Evolutionary conservation across 208 protist species (phyloP), one percentile per base, ranked within the genome.

Genomic region (Acanthamoeba lenticulata): DNA sequence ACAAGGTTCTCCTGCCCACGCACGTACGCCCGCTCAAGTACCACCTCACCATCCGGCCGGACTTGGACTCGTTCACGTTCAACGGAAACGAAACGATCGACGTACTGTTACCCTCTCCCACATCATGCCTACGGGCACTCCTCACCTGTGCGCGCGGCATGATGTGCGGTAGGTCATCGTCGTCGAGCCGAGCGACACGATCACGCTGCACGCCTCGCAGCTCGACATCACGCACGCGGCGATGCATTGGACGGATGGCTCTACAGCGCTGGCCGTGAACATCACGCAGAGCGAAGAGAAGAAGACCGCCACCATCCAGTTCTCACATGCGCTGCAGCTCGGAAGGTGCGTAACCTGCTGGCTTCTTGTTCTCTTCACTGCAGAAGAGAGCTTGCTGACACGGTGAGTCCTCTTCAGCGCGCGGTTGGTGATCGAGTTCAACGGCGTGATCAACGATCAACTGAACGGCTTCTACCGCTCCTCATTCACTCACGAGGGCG

Each of bases 391-490:
- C 29, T 69, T 5, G 4, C 60, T 42, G 36, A 44, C 34, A 19
- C 65, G 21, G 91, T 21, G 1, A 0, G 95, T 40, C 11, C 79
- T 0, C 15, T 34, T 3, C 95, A 93, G 95, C 17, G 94, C 95
- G 0, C 88, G 94, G 40, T 94, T 99, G 6, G 69, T 69, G 24
- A 96, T 99, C 42, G 85, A 96, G 45, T 99, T 98, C 94, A 95
- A 95, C 60, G 97, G 98, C 67, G 92, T 81, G 24, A 98, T 99
- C 77, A 97, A 98, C 88, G 97, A 98, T 93, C 97, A 99, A 93
- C 96, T 99, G 93, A 97, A 96, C 29, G 98, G 98, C 40, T 98
- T 99, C 94, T 99, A 99, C 86, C 97, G 98, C 29, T 98, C 98
- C 29, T 83, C 47, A 2, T 94, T 90, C 79, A 90, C 38, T 19